These are phyloP conservation scores for Alternaria brassicicola DNA, from an alignment of 2,329 filamentous ascomycete species.

Conservation along the genomic window DNA sequence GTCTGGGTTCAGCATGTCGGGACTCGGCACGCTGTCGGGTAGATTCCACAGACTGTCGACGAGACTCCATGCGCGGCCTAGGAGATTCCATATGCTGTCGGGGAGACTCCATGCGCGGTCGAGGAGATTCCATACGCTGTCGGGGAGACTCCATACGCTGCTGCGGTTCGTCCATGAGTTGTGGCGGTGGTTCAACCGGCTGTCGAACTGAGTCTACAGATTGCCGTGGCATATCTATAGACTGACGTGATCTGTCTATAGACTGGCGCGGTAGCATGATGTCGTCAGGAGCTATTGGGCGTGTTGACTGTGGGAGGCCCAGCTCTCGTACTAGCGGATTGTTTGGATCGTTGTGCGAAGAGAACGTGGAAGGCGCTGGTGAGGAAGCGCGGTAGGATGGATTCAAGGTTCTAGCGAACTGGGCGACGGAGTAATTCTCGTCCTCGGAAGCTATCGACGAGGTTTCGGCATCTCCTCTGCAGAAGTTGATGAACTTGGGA, in stretches of 20 bases:
- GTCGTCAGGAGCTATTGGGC: slow-evolving; percentile 35
- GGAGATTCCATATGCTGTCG: background rate
- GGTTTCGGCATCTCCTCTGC: slow-evolving; percentile 83
- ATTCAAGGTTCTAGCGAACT: slow-evolving; percentile 94
- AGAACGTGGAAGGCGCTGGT: slow-evolving; percentile 89
- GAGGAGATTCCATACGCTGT: background rate
- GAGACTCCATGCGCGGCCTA: background rate
- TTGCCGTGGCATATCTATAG: slow-evolving; percentile 4
- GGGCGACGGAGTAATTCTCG: slow-evolving; percentile 89
- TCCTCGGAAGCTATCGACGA: slow-evolving; percentile 85
- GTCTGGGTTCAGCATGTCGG: background rate
- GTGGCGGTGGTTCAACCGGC: slow-evolving; percentile 1
- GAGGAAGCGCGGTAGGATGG: slow-evolving; percentile 95
- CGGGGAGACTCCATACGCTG: background rate
- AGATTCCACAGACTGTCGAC: slow-evolving; percentile 2
- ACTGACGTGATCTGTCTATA: slow-evolving; percentile 5
- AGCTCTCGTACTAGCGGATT: slow-evolving; percentile 73
- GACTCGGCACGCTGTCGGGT: background rate
- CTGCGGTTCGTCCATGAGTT: slow-evolving; percentile 3
- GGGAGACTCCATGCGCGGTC: background rate
- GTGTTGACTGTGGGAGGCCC: slow-evolving; percentile 57
- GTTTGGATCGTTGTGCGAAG: slow-evolving; percentile 88
- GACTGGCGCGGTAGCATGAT: slow-evolving; percentile 31
- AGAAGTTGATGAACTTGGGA: slow-evolving; percentile 99
- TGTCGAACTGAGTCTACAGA: slow-evolving; percentile 5